Evolutionary conservation across 176 grass and related monocot genomes (phyloP), one percentile per base, ranked within the genome.

Genomic region (Zoysia pacifica): DNA sequence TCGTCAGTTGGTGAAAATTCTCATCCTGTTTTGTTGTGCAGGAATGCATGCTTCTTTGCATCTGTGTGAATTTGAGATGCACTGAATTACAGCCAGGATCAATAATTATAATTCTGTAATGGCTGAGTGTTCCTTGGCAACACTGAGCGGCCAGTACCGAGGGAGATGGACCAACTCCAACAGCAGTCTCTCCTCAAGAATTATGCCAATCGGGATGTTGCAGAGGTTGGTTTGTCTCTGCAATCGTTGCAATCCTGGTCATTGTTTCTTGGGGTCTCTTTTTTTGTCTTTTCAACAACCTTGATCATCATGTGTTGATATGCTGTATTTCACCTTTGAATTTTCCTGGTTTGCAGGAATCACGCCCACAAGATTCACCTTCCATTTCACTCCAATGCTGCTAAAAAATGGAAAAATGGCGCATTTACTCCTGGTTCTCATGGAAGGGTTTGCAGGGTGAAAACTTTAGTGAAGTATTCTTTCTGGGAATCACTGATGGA

Each of bases 111-210:
- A 40, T 50, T 42, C 53, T 78, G 79, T 74, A 67, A 93, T 93
- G 91, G 85, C 88, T 11, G 82, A 72, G 42, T 93, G 85, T 85
- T 84, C 91, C 19, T 82, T 90, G 68, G 79, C 70, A 10, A 83
- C 85, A 58, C 54, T 83, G 42, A 77, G 82, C 69, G 82, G 84
- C 40, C 91, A 79, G 28, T 48, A 70, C 71, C 62, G 45, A 75
- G 69, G 85, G 36, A 74, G 60, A 83, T 87, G 91, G 68, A 70
- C 28, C 72, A 69, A 75, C 4, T 72, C 71, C 42, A 81, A 51
- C 12, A 60, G 61, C 60, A 87, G 70, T 9, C 37, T 87, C 5
- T 56, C 62, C 74, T 18, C 80, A 48, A 75, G 42, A 40, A 84
- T 8, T 59, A 50, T 77, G 19, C 72, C 70, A 18, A 43, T 84